Conservation (phyloP, 257 asterid species). For the Solanum corneliomulleri region DNA sequence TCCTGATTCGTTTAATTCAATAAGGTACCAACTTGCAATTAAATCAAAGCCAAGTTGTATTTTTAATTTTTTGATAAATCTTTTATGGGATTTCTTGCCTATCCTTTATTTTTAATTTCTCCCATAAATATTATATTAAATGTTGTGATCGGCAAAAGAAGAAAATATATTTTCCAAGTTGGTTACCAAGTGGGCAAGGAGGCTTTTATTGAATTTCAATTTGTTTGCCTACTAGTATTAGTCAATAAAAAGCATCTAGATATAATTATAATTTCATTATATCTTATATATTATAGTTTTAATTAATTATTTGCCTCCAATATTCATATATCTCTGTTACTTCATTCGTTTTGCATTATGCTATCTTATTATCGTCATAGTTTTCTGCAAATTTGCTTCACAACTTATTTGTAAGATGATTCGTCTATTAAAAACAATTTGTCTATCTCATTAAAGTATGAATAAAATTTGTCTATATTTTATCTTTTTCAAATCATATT, state of each 20-base stretch:
- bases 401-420: background rate
- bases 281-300: background rate
- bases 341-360: background rate
- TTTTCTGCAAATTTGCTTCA: background rate
- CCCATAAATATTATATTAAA: background rate
- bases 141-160: background rate
- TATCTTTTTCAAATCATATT: accelerated
- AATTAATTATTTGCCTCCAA: background rate
- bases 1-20: background rate
- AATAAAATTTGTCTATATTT: accelerated
- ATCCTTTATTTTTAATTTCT: background rate
- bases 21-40: slow-evolving; percentile 27
- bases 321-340: background rate
- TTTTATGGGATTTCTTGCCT: background rate
- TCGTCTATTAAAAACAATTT: background rate
- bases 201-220: slow-evolving; percentile 16
- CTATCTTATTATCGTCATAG: background rate
- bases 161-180: slow-evolving; percentile 12
- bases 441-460: background rate
- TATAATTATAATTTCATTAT: background rate
- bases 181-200: slow-evolving; percentile 36
- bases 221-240: background rate
- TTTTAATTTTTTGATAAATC: background rate
- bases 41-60: slow-evolving; percentile 29
- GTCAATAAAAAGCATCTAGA: background rate